Conservation (phyloP, 352 stramenopile species). For the Pythium pyrilobum region DNA sequence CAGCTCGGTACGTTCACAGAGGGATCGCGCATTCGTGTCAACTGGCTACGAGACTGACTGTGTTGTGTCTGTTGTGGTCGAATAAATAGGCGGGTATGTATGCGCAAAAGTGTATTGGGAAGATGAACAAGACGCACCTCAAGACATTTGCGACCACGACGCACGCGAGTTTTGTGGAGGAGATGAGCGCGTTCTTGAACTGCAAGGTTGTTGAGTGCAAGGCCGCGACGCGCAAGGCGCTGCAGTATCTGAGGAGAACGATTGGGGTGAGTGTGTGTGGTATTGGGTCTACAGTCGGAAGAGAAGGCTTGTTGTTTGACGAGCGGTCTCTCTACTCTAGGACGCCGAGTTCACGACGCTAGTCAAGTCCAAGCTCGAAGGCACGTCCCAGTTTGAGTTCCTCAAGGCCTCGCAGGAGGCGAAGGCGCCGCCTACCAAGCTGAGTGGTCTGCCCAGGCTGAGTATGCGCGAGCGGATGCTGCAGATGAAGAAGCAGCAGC, state of each 20-base stretch:
- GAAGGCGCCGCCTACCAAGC: slow-evolving; percentile 11
- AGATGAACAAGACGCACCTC: slow-evolving; percentile 35
- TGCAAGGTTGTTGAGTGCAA: slow-evolving; percentile 76
- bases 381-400: slow-evolving; percentile 47
- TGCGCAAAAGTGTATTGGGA: slow-evolving; percentile 41
- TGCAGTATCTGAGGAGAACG: slow-evolving; percentile 41
- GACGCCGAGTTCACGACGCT: slow-evolving; percentile 43
- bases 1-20: slow-evolving; percentile 14
- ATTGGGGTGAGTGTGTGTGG: slow-evolving; percentile 32
- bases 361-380: slow-evolving; percentile 54
- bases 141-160: slow-evolving; percentile 37
- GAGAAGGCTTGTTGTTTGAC: not conserved
- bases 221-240: slow-evolving; percentile 34
- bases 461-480: slow-evolving; percentile 26
- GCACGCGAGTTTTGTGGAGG: slow-evolving; percentile 40
- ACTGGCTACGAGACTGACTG: too few species aligned
- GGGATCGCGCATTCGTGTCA: too few species aligned
- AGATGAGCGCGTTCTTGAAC: slow-evolving; percentile 52
- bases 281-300: not conserved
- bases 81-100: slow-evolving; percentile 36
- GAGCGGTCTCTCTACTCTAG: slow-evolving; percentile 14
- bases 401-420: slow-evolving; percentile 55
- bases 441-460: slow-evolving; percentile 17
- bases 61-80: too few species aligned
- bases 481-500: slow-evolving; percentile 25